Evolutionary conservation across 73 alveolate genomes (phyloP), one percentile per base, ranked within the genome.

Genomic region (Tetrahymena borealis): DNA sequence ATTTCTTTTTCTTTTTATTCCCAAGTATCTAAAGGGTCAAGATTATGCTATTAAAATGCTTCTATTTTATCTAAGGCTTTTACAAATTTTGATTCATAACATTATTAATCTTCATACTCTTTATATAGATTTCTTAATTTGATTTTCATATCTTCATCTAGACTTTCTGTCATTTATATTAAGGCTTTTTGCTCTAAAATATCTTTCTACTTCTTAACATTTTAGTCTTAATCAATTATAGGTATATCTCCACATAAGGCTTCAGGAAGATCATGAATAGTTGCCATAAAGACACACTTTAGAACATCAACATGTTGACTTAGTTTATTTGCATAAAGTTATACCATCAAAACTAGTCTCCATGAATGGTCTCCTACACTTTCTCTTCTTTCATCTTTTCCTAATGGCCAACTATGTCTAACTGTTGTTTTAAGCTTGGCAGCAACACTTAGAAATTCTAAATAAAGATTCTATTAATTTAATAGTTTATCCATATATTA

Each of bases 321-420:
- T 38, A 85, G 18, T n/a, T 39, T 38, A 20, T 38, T n/a, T 0
- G 60, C 43, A 32, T 85, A 85, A 38, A 85, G 77, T 28, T 31
- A 33, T 32, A 33, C 31, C 92, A 85, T 85, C 7, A 85, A 43
- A 31, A 39, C 42, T 38, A 85, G 38, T 39, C 92, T 85, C 92
- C 78, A 85, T 11, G 92, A 85, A 39, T 85, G 92, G 18, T 28
- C 92, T 1, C 78, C 92, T 31, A 85, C 92, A 24, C 92, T 85
- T 85, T 85, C 92, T 33, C 77, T 38, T 32, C 78, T 38, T 38
- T 39, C 92, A 31, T 85, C 16, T 85, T 38, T 38, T 31, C 92
- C 92, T 85, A 39, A 38, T 18, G 92, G 92, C 92, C 92, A 85
- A 39, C 92, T 85, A 85, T 85, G 92, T 33, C 92, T 85, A 0